Base-by-base conservation (phyloP, 169 alveolate species). In the Cryptosporidium sp. region DNA sequence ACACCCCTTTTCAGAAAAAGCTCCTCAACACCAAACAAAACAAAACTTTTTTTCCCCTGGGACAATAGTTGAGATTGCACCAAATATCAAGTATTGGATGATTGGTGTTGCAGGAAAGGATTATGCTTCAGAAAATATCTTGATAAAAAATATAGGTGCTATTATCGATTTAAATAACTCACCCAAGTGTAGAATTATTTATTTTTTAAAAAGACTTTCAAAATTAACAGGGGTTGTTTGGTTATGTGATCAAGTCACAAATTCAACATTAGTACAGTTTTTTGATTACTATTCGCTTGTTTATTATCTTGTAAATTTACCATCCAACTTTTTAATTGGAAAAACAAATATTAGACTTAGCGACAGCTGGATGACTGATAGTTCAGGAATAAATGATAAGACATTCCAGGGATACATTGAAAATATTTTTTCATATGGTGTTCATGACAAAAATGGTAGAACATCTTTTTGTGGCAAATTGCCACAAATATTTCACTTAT, bases 231-330 rank as follows among this genome's bases (percentile, higher is more conserved):
- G 85, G 8, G 85, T 71, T 43, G 69, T 71, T 71, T 71, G 85
- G 85, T 71, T 18, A 14, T 71, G 39, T 16, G 29, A 29, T 52
- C 37, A 71, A 52, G 35, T 51, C 4, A 43, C 85, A 71, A 71
- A 71, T 14, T 71, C 85, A 23, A 21, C 70, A 16, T 21, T 71
- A n/a, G 85, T 71, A 33, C 85, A 71, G 7, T 71, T 71, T 71
- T 31, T 71, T 51, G 85, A 71, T 71, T 71, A 71, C 26, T 16
- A 71, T n/a, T 50, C 45, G 1, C 33, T 71, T 5, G 51, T 55
- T 23, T 51, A 71, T 33, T 71, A 50, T 71, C 26, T 71, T 7
- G 85, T 71, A n/a, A 37, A 71, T 55, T 31, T 71, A 14, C 85
- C 85, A 71, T 31, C 85, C 1, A 26, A 52, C 51, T 71, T 50